Base-by-base conservation (phyloP, 495 filamentous ascomycete species). In the Tuber melanosporum region DNA sequence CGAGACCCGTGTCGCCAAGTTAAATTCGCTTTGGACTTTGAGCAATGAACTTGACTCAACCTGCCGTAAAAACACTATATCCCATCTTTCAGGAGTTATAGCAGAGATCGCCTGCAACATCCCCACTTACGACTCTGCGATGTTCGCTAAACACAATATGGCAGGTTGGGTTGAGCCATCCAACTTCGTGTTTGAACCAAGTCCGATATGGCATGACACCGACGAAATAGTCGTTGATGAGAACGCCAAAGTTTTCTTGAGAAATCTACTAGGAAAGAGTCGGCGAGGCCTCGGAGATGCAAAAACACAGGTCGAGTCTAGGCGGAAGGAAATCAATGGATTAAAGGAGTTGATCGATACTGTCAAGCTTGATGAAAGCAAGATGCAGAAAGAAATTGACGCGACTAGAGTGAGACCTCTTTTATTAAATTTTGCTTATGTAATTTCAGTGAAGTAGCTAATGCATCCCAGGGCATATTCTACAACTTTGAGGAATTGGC, bases 131-230 rank as follows among this genome's bases (percentile, higher is more conserved):
- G 96, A 99, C 83, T 96, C 94, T 43, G 92, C 95, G 87, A 99
- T 99, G 96, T 99, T 96, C 85, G 89, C 94, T 52, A 90, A 91
- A 74, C 95, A 99, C 85, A 99, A 99, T 80, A 90, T 91, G 77
- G 89, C 88, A 57, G 85, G 88, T 76, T 94, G 91, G 85, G 90
- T 92, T 78, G 96, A 98, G 82, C 96, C 96, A 2, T 77, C 87
- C 10, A 90, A 96, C 85, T 89, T 97, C 82, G 86, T 85, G 20
- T 99, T 99, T 80, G 96, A 99, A 85, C 93, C 95, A 1, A 97
- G 94, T 84, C 94, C 94, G 9, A 91, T 99, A 72, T 99, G 96
- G 96, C 93, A 97, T 82, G 95, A 99, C 80, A 95, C 97, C 80
- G 92, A 90, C 72, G 84, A 87, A 22, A 94, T 99, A 87, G 86